Base-by-base conservation (phyloP, 495 filamentous ascomycete species). In the Annulohypoxylon bovei region DNA sequence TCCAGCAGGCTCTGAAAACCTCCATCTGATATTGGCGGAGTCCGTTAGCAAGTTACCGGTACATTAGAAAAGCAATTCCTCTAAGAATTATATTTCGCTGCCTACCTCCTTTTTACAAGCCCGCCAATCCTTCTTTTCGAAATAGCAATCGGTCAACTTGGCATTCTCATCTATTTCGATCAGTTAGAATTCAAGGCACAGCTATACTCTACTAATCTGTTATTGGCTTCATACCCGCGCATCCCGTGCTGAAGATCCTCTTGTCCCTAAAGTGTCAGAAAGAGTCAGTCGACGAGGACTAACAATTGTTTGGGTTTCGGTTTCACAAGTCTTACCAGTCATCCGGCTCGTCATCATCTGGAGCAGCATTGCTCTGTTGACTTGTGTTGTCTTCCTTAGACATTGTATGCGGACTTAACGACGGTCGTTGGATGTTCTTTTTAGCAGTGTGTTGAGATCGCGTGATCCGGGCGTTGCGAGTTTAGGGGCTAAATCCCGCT, bases 241-340 rank as follows among this genome's bases (percentile, higher is more conserved):
- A 99, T 28, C 95, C 95, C 4, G 95, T 98, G 80, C 93, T 97
- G 82, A 92, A 95, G 75, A 99, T 99, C 74, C 95, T 87, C 87
- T 98, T 95, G 83, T 99, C 93, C 83, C 83, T 85, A 72, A 40
- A 62, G 30, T 54, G 56, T 27, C 32, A 70, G 8, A 23, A 52
- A 18, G 3, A 5, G 46, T 75, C 50, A 75, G 68, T 42, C n/a
- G 8, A 18, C 7, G 20, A 68, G 9, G 16, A 28, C 42, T 49
- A 11, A 59, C 22, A 39, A 30, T 53, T 35, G 40, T 46, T 12
- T 11, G 12, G 8, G 30, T 39, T 32, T 50, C 39, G 16, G 23
- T 53, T 50, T 14, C 2, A 39, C 40, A 47, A 55, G 7, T 69
- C 84, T 81, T 83, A 98, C 95, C 95, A 98, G 33, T 97, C 94